phyloP scores from a whole-genome alignment of 2,329 filamentous ascomycete genomes.

The Hymenoscyphus repandus region DNA sequence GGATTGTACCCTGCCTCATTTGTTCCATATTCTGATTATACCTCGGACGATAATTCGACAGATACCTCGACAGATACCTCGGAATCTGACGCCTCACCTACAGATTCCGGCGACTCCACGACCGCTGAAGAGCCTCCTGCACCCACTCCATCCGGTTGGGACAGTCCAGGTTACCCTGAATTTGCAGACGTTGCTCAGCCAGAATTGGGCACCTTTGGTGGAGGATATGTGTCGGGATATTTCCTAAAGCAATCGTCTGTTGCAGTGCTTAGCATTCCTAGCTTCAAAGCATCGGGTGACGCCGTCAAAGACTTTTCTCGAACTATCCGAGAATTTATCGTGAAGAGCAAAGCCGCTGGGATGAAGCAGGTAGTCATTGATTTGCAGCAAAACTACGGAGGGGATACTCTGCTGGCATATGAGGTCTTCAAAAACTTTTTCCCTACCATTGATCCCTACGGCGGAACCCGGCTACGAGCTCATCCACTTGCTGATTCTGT shows the following conservation, averaged over 20 bases:
- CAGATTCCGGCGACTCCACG: conserved; percentile 17
- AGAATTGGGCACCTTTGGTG: conserved; percentile 19
- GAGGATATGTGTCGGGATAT: conserved; percentile 22
- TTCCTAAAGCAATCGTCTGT: conserved; percentile 23
- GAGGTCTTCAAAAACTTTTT: conserved; percentile 42
- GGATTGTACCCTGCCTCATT: conserved; percentile 20
- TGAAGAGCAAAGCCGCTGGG: conserved; percentile 36
- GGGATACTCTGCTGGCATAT: conserved; percentile 53
- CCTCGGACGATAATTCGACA: background rate
- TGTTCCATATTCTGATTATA: conserved; percentile 4
- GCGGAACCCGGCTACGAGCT: conserved; percentile 21
- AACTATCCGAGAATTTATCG: conserved; percentile 37
- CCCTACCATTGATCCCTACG: conserved; percentile 26
- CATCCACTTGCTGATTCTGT: conserved; percentile 20
- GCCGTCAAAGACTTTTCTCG: conserved; percentile 29
- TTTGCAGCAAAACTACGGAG: conserved; percentile 54
- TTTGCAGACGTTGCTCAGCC: conserved; percentile 16
- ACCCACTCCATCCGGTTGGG: conserved; percentile 31
- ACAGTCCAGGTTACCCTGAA: conserved; percentile 14
- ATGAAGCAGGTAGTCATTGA: conserved; percentile 60
- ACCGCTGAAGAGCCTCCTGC: conserved; percentile 2
- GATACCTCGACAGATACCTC: background rate
- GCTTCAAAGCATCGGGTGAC: conserved; percentile 30
- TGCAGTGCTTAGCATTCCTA: conserved; percentile 37
- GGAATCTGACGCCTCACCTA: conserved; percentile 30